These are phyloP conservation scores for Telfairia occidentalis DNA, from an alignment of 331 rosid genomes.

Conservation along the genomic window DNA sequence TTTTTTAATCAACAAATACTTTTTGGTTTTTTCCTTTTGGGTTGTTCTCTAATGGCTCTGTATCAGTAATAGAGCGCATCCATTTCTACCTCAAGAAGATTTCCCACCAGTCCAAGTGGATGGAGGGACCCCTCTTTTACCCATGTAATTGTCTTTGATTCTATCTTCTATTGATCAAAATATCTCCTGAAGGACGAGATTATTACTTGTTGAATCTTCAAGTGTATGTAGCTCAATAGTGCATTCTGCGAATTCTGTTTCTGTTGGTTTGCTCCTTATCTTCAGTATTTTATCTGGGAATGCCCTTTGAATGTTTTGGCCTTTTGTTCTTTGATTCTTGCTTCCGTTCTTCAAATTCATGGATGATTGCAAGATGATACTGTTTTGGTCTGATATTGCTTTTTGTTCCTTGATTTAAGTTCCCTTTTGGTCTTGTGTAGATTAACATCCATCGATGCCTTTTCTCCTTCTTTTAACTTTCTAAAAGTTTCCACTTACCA, in stretches of 20 bases:
- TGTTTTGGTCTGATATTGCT: neutral
- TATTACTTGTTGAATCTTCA: neutral
- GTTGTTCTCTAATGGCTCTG: no score
- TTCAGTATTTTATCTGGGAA: neutral
- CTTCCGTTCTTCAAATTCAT: neutral
- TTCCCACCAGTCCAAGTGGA: neutral
- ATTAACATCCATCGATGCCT: neutral
- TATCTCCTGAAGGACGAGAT: neutral
- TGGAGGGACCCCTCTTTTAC: conserved; percentile 6
- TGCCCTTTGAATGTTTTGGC: neutral
- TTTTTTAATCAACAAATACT: neutral
- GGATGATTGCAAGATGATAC: neutral
- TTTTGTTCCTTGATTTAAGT: neutral
- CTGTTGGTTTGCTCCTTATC: neutral
- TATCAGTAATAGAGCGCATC: no score
- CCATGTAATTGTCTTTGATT: no score
- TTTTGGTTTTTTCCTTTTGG: neutral
- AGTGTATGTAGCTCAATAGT: neutral
- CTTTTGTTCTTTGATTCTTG: neutral
- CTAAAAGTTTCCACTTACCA: neutral
- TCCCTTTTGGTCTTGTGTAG: neutral
- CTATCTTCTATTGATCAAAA: no score
- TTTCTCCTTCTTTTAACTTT: neutral
- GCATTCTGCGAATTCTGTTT: neutral
- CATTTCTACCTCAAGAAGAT: neutral